A percentile compares a stretch with the other conserved stretches of the same genome.
phyloP scores from a whole-genome alignment of 805 yeast genomes.

The Soucietia sequanensis region DNA sequence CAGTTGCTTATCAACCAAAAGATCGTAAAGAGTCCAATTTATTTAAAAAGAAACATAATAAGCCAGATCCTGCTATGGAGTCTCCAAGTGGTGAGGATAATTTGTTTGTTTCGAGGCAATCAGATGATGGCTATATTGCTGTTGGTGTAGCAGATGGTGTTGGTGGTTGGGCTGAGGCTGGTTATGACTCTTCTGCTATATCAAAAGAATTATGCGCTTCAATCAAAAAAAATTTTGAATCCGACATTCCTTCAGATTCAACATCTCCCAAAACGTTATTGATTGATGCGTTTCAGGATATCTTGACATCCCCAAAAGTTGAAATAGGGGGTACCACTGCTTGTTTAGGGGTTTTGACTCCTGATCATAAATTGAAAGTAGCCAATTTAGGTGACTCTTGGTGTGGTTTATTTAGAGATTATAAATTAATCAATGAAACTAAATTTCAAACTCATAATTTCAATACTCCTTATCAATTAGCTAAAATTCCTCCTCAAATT shows the following conservation, averaged over 20 bases:
- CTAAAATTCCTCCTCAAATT: constrained; percentile 72
- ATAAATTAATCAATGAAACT: constrained; percentile 61
- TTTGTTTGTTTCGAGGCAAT: constrained; percentile 50
- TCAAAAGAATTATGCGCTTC: constrained; percentile 72
- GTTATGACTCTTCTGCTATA: constrained; percentile 85
- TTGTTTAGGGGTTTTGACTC: constrained; percentile 71
- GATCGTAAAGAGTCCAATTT: constrained; percentile 54
- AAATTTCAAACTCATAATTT: constrained; percentile 80
- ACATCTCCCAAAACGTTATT: constrained; percentile 50
- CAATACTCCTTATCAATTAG: constrained; percentile 89
- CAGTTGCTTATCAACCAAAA: constrained; percentile 76
- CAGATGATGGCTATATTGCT: constrained; percentile 41
- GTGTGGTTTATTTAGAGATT: constrained; percentile 79
- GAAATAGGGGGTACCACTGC: constrained; percentile 95
- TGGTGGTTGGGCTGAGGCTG: constrained; percentile 95
- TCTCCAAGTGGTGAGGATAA: constrained; percentile 78
- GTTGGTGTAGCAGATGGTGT: constrained; percentile 96
- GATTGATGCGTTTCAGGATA: constrained; percentile 51
- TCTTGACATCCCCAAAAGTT: constrained; percentile 55
- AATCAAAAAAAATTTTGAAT: constrained; percentile 42
- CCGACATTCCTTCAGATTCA: constrained; percentile 9
- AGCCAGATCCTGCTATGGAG: constrained; percentile 39
- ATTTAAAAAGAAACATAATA: constrained; percentile 28
- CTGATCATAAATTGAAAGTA: constrained; percentile 55
- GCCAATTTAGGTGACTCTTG: constrained; percentile 95